Percentiles rank a stretch among this genome's conserved stretches.
Evolutionary conservation across 1,284 basidiomycete species (phyloP).

Genomic region (Volvariella volvacea): DNA sequence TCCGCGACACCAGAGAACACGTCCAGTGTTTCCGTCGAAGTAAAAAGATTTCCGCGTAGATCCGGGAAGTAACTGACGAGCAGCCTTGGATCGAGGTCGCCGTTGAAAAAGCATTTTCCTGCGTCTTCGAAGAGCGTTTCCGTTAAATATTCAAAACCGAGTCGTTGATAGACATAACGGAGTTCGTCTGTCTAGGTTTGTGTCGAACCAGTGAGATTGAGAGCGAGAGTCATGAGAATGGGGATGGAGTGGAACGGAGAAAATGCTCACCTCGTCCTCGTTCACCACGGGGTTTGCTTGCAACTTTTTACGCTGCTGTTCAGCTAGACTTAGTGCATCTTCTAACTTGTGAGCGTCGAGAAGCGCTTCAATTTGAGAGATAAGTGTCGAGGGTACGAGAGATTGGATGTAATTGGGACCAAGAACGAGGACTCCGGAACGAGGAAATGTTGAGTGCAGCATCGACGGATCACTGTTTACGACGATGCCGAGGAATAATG

Average conservation of each 20-base stretch:
- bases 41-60: slow-evolving; percentile 53
- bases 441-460: slow-evolving; percentile 37
- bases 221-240: no score
- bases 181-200: slow-evolving; percentile 55
- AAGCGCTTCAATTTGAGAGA: slow-evolving; percentile 67
- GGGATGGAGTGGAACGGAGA: background rate
- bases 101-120: slow-evolving; percentile 63
- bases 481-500: background rate
- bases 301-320: slow-evolving; percentile 51
- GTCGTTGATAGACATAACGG: slow-evolving; percentile 68
- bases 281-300: slow-evolving; percentile 42
- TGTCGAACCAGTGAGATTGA: background rate
- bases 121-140: slow-evolving; percentile 76
- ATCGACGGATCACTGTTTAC: background rate
- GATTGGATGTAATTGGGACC: slow-evolving; percentile 58
- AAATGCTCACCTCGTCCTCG: slow-evolving; percentile 40
- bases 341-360: slow-evolving; percentile 58
- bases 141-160: slow-evolving; percentile 66
- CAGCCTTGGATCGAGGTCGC: slow-evolving; percentile 69
- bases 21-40: slow-evolving; percentile 36
- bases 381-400: slow-evolving; percentile 64
- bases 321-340: slow-evolving; percentile 59
- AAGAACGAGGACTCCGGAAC: slow-evolving; percentile 58
- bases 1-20: slow-evolving; percentile 65
- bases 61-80: slow-evolving; percentile 73